Conservation (phyloP, 2,329 filamentous ascomycete species). For the Fusarium cicatricum region DNA sequence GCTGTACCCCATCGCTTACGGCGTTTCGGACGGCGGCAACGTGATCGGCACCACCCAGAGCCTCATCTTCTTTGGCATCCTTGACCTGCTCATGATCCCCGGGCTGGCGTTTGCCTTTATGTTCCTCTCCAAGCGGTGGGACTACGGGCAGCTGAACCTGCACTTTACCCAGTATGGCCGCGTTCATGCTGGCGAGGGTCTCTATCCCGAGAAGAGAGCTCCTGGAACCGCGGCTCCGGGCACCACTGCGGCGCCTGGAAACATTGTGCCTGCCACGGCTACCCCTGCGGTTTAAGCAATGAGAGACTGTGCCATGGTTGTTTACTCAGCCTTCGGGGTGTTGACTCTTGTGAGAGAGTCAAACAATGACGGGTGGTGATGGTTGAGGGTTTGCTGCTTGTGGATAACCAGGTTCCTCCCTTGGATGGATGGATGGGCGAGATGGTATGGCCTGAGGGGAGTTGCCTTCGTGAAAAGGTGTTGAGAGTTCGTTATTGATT, state of each 20-base stretch:
- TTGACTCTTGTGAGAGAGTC: not conserved
- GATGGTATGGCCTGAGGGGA: not conserved
- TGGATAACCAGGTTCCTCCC: too few relatives aligned
- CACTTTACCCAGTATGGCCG: constrained; percentile 65
- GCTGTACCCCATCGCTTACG: constrained; percentile 61
- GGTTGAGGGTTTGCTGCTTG: not conserved
- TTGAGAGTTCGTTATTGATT: not conserved
- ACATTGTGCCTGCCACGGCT: constrained; percentile 13
- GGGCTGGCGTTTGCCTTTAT: constrained; percentile 54
- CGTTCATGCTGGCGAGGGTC: constrained; percentile 51
- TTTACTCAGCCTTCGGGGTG: not conserved
- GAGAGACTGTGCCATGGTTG: not conserved
- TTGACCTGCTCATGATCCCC: constrained; percentile 59
- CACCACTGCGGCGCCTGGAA: constrained; percentile 10
- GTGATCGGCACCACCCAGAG: constrained; percentile 26
- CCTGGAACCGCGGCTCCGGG: not conserved
- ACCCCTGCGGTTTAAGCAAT: constrained; percentile 21
- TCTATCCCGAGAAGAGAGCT: constrained; percentile 56
- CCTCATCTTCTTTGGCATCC: constrained; percentile 56
- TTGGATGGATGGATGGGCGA: not conserved
- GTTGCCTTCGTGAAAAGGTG: not conserved
- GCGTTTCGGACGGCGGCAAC: constrained; percentile 30
- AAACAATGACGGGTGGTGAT: not conserved
- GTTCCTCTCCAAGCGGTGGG: constrained; percentile 57
- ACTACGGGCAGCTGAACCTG: constrained; percentile 60